A percentile compares a stretch with the other conserved stretches of the same genome.
Evolutionary conservation across 257 asterid genomes (phyloP).

Genomic region (Solanum chmielewskii): DNA sequence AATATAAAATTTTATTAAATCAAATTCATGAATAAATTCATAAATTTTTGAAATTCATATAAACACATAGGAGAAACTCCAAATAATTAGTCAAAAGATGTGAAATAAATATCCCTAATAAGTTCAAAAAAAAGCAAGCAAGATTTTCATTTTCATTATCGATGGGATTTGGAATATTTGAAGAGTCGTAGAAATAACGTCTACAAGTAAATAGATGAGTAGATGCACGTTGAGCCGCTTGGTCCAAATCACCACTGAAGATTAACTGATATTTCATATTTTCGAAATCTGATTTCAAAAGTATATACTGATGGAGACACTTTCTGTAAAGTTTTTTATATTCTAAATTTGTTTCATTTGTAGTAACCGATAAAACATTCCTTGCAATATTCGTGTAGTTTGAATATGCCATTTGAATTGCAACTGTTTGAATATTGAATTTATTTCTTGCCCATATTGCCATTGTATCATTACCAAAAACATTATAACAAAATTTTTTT

Average conservation of each 20-base stretch:
- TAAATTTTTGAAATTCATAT: neutral
- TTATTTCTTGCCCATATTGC: neutral
- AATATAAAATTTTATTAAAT: neutral
- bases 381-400: neutral
- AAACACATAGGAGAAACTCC: neutral
- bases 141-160: neutral
- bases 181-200: neutral
- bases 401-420: neutral
- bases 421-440: neutral
- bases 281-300: neutral
- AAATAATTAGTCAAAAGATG: neutral
- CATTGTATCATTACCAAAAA: neutral
- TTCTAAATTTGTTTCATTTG: neutral
- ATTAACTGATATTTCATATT: neutral
- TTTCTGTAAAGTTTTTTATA: neutral
- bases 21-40: neutral
- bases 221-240: neutral
- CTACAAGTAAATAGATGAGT: neutral
- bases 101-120: neutral
- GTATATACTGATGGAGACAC: neutral
- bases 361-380: neutral
- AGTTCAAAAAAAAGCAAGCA: neutral
- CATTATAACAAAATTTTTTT: neutral
- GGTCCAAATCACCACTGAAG: neutral
- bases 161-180: neutral